phyloP scores from a whole-genome alignment of 2,329 filamentous ascomycete genomes.

The Penicillium sp. region DNA sequence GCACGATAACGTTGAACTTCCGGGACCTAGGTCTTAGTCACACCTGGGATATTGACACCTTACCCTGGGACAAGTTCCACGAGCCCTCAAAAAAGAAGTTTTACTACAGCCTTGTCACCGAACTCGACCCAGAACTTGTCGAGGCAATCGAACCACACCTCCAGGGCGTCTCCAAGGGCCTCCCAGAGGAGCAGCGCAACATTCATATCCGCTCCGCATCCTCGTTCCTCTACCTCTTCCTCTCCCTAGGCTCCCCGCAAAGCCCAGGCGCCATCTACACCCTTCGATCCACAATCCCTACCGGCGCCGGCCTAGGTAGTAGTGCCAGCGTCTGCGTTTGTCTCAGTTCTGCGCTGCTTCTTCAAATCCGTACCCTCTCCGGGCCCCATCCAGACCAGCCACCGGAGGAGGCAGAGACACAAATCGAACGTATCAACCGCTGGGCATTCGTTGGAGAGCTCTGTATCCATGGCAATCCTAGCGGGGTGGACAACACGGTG shows the following conservation, averaged over 20 bases:
- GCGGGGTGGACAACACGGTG: conserved; percentile 95
- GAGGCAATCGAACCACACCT: conserved; percentile 79
- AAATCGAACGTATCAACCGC: conserved; percentile 91
- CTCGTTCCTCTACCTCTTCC: conserved; percentile 88
- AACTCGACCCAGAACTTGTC: conserved; percentile 78
- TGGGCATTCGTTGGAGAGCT: conserved; percentile 98
- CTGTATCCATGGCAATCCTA: conserved; percentile 96
- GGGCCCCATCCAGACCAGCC: conserved; percentile 92
- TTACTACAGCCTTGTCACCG: conserved; percentile 86
- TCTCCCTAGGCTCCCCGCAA: conserved; percentile 75
- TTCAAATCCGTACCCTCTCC: conserved; percentile 83
- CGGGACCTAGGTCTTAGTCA: conserved; percentile 86
- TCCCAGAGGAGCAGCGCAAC: conserved; percentile 70
- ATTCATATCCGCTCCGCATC: conserved; percentile 78
- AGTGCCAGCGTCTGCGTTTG: conserved; percentile 95
- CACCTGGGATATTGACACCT: conserved; percentile 87
- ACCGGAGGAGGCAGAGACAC: conserved; percentile 76
- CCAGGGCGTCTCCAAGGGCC: conserved; percentile 62
- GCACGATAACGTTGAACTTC: conserved; percentile 83
- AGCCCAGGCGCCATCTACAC: conserved; percentile 85
- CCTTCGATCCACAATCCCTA: conserved; percentile 87
- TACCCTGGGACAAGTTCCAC: conserved; percentile 83
- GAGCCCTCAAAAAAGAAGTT: conserved; percentile 84
- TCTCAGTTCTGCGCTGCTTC: conserved; percentile 74
- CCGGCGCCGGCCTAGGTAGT: conserved; percentile 85